Evolutionary conservation across 2,329 filamentous ascomycete genomes (phyloP), one percentile per base, ranked within the genome.

Genomic region (Gyromitra esculenta): DNA sequence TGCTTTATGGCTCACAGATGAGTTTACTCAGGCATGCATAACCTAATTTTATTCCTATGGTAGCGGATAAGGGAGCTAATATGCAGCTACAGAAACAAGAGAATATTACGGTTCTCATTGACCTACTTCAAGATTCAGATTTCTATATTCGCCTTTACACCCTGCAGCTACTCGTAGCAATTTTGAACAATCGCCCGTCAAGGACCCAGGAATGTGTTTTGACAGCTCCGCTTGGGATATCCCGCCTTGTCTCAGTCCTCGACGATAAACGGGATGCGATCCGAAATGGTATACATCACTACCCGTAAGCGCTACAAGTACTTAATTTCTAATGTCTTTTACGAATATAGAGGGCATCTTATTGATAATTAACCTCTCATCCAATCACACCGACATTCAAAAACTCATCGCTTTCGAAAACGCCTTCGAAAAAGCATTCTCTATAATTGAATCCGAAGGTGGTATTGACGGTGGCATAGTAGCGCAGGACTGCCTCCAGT

Each of bases 381-480:
- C 93, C 39, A 91, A 90, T 0, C 97, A 95, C 7, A 85, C 91
- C 54, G 94, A 98, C 81, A 88, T 99, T 67, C 94, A 98, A 82
- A 98, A 98, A 83, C 87, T 98, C 1, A 94, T 98, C 31, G 96
- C 94, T 0, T 98, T 97, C 80, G 94, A 97, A 81, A 95, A 93
- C 86, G 93, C 94, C 0, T 98, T 97, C 81, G 93, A 96, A 77
- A 90, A 91, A 56, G 86, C 96, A 35, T 97, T 98, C 82, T 87
- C 87, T 57, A 90, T 98, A 68, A 92, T 99, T 68, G 88, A 91
- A 79, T 86, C 87, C 0, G 96, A 99, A 81, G 96, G 96, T 0
- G 91, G 91, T 1, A 85, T 99, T 3, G 91, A 96, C 80, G 96
- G 96, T 15, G 93, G 92, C 54, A 91, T 95, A 77, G 89, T 92